These are phyloP conservation scores for Flaveria linearis DNA, from an alignment of 129 eudicot genomes.

Conservation along the genomic window DNA sequence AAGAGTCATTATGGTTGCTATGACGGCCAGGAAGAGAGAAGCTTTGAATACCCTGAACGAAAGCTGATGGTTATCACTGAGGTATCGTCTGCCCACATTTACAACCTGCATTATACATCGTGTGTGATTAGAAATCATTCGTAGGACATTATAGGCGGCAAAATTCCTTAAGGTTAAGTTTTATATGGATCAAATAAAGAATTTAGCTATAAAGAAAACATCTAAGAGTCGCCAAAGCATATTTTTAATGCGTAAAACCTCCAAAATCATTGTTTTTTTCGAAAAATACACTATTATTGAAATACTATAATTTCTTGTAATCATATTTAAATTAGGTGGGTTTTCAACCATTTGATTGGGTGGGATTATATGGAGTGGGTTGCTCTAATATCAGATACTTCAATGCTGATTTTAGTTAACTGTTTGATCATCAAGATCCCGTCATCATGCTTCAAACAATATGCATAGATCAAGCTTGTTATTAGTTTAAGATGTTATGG, in stretches of 20 bases:
- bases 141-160: too few relatives aligned
- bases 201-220: neutral
- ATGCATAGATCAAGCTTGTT: too few relatives aligned
- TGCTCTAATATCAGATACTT: neutral
- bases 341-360: neutral
- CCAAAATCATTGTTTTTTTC: neutral
- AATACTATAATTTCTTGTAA: neutral
- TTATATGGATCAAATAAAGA: neutral
- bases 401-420: conserved; percentile 8
- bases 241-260: neutral
- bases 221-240: neutral
- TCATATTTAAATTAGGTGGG: neutral
- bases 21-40: conserved; percentile 59
- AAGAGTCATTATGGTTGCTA: conserved; percentile 67
- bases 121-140: conserved; percentile 9
- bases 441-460: neutral
- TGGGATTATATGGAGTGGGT: neutral
- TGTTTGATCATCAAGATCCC: neutral
- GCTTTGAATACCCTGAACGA: conserved; percentile 79
- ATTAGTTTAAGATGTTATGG: too few relatives aligned
- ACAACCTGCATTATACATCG: conserved; percentile 47
- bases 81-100: conserved; percentile 61
- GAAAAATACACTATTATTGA: neutral
- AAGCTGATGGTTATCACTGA: conserved; percentile 74
- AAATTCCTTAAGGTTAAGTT: neutral